Evolutionary conservation across 1,284 basidiomycete genomes (phyloP), one percentile per base, ranked within the genome.

Genomic region (Trichosporon ovoides): DNA sequence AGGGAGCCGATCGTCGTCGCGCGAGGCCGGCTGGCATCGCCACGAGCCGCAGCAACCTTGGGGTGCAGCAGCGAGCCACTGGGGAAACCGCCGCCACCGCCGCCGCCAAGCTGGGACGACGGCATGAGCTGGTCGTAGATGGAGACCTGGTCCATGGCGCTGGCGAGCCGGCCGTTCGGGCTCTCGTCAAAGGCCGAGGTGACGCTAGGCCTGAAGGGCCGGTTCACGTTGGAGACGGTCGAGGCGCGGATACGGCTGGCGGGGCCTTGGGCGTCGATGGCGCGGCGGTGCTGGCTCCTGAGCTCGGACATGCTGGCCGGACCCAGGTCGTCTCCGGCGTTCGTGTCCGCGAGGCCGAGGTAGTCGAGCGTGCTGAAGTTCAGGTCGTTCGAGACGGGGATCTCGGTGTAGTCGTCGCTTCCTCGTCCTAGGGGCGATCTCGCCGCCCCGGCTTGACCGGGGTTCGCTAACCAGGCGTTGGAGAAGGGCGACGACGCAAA

Each of bases 351-450:
- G 66, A 97, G 82, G 48, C 93, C 93, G 54, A 97, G 87, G 74
- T 96, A 96, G 76, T 94, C 92, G 63, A 97, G 83, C 24, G 93
- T 96, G 70, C 91, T 88, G 52, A 93, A 89, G 71, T 92, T 89
- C 74, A 91, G 89, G 58, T 93, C 89, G 61, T 94, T 91, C 14
- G 50, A 40, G 38, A 55, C 48, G 33, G 59, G 55, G 14, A 46
- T 46, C 31, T 80, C 83, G n/a, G 72, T 61, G 19, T 87, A 87
- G 68, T 89, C 87, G 61, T 83, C 84, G 31, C 68, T 66, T 9
- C 53, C 40, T 61, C 65, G 16, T 22, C 66, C 73, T 9, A 73
- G 64, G 22, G 71, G 71, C 19, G 72, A 73, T 48, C 66, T 54
- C 18, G 61, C 53, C 13, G 62, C 53, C 20, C 59, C 50, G 14